A percentile compares a stretch with the other conserved stretches of the same genome.
Conservation (phyloP, 1,139 yeast genomes). For the Suhomyces chickasaworum region DNA sequence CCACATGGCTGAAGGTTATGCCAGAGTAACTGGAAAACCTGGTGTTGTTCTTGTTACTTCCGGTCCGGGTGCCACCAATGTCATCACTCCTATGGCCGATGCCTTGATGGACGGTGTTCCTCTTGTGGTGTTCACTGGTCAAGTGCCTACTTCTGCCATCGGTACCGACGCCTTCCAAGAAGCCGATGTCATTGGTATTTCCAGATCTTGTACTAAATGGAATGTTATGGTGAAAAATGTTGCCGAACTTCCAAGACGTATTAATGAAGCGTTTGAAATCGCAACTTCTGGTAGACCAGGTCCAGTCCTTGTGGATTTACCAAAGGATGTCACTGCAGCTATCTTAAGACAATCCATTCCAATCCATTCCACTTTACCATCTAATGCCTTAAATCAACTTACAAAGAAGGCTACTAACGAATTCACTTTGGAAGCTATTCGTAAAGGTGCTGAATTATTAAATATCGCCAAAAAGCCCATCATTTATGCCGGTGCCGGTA, state of each 20-base stretch:
- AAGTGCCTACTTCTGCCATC: constrained; percentile 91
- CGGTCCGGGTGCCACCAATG: constrained; percentile 99
- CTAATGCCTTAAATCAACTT: constrained; percentile 70
- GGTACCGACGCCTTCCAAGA: constrained; percentile 99
- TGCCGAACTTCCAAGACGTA: constrained; percentile 91
- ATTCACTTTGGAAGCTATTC: constrained; percentile 73
- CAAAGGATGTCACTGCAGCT: constrained; percentile 96
- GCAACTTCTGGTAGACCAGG: constrained; percentile 98
- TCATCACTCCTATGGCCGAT: constrained; percentile 96
- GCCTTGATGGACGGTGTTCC: constrained; percentile 98
- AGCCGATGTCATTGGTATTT: constrained; percentile 96
- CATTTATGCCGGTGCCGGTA: constrained; percentile 90
- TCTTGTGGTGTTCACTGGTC: constrained; percentile 96
- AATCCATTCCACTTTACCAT: constrained; percentile 79
- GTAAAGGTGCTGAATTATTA: constrained; percentile 74
- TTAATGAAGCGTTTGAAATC: constrained; percentile 96
- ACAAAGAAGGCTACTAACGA: constrained; percentile 74
- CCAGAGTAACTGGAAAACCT: constrained; percentile 93
- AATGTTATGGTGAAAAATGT: constrained; percentile 96
- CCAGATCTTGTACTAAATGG: constrained; percentile 98
- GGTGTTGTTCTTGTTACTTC: constrained; percentile 97
- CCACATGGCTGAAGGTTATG: constrained; percentile 99
- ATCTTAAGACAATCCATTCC: constrained; percentile 87
- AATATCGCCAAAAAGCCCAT: constrained; percentile 86
- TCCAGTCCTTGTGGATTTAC: constrained; percentile 95